phyloP scores from a whole-genome alignment of 768 basidiomycete species.

The Sarcodon aspratus region DNA sequence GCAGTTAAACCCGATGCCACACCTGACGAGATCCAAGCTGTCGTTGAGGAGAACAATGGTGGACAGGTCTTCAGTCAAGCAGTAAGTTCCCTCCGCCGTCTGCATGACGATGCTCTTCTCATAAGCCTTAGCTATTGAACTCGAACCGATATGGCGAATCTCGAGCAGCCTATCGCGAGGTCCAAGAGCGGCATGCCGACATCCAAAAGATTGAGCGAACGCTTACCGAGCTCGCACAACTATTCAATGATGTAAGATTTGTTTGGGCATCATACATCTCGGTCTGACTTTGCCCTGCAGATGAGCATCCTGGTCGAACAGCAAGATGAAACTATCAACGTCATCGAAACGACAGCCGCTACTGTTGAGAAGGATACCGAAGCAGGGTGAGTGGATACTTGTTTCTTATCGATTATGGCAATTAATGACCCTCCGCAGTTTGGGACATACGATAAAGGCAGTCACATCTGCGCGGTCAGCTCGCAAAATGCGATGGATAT shows the following conservation, averaged over 20 bases:
- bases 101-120: slow-evolving; percentile 8
- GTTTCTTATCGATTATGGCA: not conserved
- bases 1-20: slow-evolving; percentile 83
- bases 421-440: slow-evolving; percentile 27
- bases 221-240: slow-evolving; percentile 82
- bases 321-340: slow-evolving; percentile 81
- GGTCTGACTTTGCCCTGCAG: slow-evolving; percentile 22
- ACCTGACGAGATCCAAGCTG: slow-evolving; percentile 61
- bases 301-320: slow-evolving; percentile 95
- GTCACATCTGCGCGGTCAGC: slow-evolving; percentile 80
- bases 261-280: not conserved
- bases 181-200: slow-evolving; percentile 95
- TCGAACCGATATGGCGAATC: slow-evolving; percentile 89
- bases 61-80: slow-evolving; percentile 76
- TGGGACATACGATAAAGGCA: slow-evolving; percentile 78
- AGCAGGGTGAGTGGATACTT: slow-evolving; percentile 46
- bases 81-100: slow-evolving; percentile 19
- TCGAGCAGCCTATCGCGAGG: slow-evolving; percentile 85
- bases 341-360: slow-evolving; percentile 69
- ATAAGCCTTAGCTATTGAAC: slow-evolving; percentile 57
- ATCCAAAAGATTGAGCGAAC: slow-evolving; percentile 94
- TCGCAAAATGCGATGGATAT: slow-evolving; percentile 95
- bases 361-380: slow-evolving; percentile 77
- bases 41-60: slow-evolving; percentile 52
- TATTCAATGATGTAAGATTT: slow-evolving; percentile 82